Percentiles rank a stretch among this genome's conserved stretches.
These are phyloP conservation scores for Globisporangium mamillatum DNA, from an alignment of 352 stramenopile genomes.

Conservation along the genomic window DNA sequence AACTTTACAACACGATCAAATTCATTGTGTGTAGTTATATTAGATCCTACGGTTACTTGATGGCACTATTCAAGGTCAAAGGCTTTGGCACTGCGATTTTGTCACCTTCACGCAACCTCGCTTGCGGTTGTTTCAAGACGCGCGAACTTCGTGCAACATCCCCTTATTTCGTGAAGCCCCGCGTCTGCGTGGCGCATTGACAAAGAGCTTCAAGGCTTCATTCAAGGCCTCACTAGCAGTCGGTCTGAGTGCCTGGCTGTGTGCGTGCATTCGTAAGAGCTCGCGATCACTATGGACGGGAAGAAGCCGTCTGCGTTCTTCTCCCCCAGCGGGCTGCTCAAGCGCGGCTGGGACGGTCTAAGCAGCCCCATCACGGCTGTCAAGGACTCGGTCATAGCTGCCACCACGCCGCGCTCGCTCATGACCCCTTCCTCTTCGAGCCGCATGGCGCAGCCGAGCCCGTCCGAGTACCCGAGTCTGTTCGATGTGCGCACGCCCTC, in stretches of 20 bases:
- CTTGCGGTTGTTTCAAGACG: conserved; percentile 12
- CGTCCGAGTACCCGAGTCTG: conserved; percentile 68
- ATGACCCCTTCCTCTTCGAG: conserved; percentile 28
- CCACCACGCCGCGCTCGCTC: conserved; percentile 40
- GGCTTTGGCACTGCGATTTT: not conserved
- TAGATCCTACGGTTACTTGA: not conserved
- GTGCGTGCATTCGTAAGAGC: not conserved
- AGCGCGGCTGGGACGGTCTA: conserved; percentile 63
- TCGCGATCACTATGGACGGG: conserved; percentile 15
- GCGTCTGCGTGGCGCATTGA: not conserved
- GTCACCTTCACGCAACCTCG: conserved; percentile 4
- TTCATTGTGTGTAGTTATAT: not conserved
- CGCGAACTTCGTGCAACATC: conserved; percentile 18
- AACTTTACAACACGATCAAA: not conserved
- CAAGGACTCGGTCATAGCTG: conserved; percentile 59
- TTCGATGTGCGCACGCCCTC: conserved; percentile 57
- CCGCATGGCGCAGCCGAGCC: conserved; percentile 39
- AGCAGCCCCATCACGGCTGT: conserved; percentile 58
- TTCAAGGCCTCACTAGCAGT: not conserved
- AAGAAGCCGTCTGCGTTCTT: conserved; percentile 47
- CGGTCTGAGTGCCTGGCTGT: not conserved
- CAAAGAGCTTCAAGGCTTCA: conserved; percentile 2
- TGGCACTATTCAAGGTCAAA: not conserved
- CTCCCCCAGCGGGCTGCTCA: conserved; percentile 56
- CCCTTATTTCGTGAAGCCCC: conserved; percentile 5